Base-by-base conservation (phyloP, 352 stramenopile species). In the Thraustotheca clavata region DNA sequence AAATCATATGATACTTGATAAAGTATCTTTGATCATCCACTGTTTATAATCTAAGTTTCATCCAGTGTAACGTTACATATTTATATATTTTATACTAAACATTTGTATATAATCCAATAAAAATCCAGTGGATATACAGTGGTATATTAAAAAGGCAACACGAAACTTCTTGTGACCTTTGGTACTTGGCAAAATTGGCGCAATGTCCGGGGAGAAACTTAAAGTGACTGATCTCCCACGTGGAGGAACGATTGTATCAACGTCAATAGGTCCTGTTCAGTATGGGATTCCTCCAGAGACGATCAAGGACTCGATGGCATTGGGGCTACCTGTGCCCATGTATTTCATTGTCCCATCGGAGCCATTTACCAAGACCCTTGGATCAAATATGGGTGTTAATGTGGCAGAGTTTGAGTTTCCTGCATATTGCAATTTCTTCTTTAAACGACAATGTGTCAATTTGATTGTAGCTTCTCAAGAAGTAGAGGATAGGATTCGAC, bases 401-500 rank as follows among this genome's bases (percentile, higher is more conserved):
- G 80, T 98, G 18, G 93, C 92, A 20, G 95, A 98, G 70, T 98
- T 98, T 69, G 95, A 98, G 79, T 98, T 98, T 70, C 95, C 95
- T 6, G 94, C 89, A 5, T 98, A 98, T 67, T 98, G 96, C 72
- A 98, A 98, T 71, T 98, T 98, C 72, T 98, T 98, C 73, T 92
- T 95, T 71, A 92, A 93, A 62, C 69, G 80, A 2, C 83, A 93
- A 60, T 88, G 79, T 54, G 77, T 96, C 6, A 94, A 94, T 57
- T 76, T 96, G 22, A 87, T 96, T 49, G 86, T 95, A 36, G 74
- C 75, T 4, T 91, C 80, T 2, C 68, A 71, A 36, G 86, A 93
- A 27, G 83, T 91, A 8, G 86, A 95, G 69, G 61, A 73, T 16
- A 79, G 86, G 47, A 91, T 96, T 39, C 83, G 85, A 20, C 80